Evolutionary conservation across 192 early-diverging fungal genomes (phyloP).

Genomic region (Backusella westeae): DNA sequence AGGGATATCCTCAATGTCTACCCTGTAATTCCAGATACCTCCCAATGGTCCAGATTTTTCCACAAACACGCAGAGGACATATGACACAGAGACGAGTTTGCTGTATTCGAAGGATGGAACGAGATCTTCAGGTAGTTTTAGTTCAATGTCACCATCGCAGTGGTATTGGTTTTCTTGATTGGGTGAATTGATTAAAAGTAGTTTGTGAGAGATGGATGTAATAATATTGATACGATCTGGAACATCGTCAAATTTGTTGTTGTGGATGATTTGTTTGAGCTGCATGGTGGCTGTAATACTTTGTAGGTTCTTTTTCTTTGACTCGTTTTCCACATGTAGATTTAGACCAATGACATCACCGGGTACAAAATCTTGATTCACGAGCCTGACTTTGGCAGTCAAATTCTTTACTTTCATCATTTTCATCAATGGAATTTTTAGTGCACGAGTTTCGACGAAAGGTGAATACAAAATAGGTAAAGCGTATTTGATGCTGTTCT

Average conservation of each 20-base stretch:
- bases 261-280: neutral
- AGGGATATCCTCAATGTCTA: neutral
- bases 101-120: constrained; percentile 13
- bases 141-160: neutral
- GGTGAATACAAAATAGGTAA: constrained; percentile 14
- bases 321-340: neutral
- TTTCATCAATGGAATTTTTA: constrained; percentile 1
- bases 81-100: neutral
- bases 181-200: neutral
- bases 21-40: neutral
- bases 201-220: neutral
- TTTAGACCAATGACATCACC: constrained; percentile 6
- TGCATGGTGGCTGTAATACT: neutral
- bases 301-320: neutral
- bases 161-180: neutral
- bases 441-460: constrained; percentile 13
- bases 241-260: neutral
- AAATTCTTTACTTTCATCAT: neutral
- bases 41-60: neutral
- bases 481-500: neutral
- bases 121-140: constrained; percentile 11
- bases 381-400: neutral
- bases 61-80: constrained; percentile 1
- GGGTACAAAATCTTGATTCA: constrained; percentile 10
- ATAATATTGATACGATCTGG: neutral